Percentiles rank a stretch among this genome's conserved stretches.
Evolutionary conservation across 768 basidiomycete genomes (phyloP).

Genomic region (Agaricus blazei): DNA sequence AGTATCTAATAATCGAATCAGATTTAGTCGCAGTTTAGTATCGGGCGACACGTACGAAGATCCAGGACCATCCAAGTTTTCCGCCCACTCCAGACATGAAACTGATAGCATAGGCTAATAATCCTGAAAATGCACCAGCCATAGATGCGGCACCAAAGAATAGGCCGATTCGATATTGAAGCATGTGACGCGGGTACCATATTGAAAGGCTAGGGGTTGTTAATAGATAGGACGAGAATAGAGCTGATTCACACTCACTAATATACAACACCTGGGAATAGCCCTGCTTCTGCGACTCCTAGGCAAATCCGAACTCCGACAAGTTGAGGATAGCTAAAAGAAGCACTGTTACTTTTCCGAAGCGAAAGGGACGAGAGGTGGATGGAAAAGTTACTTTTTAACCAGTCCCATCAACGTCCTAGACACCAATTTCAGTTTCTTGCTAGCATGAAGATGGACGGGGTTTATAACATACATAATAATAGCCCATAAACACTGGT

Average conservation of each 20-base stretch:
- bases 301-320: conserved; percentile 53
- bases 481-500: conserved; percentile 57
- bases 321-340: conserved; percentile 52
- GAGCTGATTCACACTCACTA: conserved; percentile 38
- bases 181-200: conserved; percentile 63
- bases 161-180: conserved; percentile 54
- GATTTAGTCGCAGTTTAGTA: background rate
- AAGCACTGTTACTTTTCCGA: background rate
- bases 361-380: background rate
- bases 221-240: background rate
- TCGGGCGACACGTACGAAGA: conserved; percentile 40
- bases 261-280: conserved; percentile 72
- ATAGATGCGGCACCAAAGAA: conserved; percentile 65
- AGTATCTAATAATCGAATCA: conserved; percentile 37
- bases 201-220: conserved; percentile 43
- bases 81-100: conserved; percentile 44
- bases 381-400: conserved; percentile 39
- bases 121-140: conserved; percentile 59
- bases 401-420: conserved; percentile 68
- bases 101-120: conserved; percentile 51
- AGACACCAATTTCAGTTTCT: background rate
- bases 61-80: conserved; percentile 61
- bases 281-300: conserved; percentile 63
- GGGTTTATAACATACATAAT: conserved; percentile 40
- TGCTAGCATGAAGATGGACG: background rate